phyloP scores from a whole-genome alignment of 1,284 basidiomycete species.

The Fomitopsis pinicola region DNA sequence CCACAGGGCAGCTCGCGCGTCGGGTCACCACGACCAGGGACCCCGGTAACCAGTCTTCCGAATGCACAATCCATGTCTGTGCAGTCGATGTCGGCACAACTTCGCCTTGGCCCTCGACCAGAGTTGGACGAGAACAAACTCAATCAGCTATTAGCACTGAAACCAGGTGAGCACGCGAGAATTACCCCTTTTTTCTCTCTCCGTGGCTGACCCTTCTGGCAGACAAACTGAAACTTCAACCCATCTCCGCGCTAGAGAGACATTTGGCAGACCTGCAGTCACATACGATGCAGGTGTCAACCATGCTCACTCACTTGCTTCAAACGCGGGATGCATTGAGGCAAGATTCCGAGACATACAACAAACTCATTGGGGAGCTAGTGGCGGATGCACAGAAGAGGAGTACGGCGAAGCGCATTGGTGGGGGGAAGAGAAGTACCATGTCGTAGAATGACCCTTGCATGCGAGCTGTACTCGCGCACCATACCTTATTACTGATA shows the following conservation, averaged over 20 bases:
- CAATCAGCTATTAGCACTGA: conserved; percentile 61
- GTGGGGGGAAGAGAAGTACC: conserved; percentile 41
- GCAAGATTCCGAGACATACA: conserved; percentile 86
- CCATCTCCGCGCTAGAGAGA: conserved; percentile 60
- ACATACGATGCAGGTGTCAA: conserved; percentile 71
- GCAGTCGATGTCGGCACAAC: conserved; percentile 37
- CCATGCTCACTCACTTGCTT: conserved; percentile 73
- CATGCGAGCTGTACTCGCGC: not conserved
- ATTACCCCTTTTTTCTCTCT: not conserved
- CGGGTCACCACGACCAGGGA: conserved; percentile 47
- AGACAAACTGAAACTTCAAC: conserved; percentile 72
- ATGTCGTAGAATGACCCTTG: conserved; percentile 16
- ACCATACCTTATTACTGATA: not conserved
- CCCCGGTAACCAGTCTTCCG: conserved; percentile 41
- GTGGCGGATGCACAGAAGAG: conserved; percentile 81
- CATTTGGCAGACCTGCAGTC: conserved; percentile 62
- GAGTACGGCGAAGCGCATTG: conserved; percentile 56
- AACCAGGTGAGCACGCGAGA: conserved; percentile 49
- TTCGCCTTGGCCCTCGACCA: conserved; percentile 70
- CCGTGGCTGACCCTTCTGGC: not conserved
- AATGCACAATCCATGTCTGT: conserved; percentile 1
- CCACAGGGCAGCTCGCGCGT: conserved; percentile 36
- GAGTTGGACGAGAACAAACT: conserved; percentile 64
- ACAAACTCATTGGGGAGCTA: conserved; percentile 74
- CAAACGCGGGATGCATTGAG: conserved; percentile 81